These are phyloP conservation scores for Acanthamoeba triangularis DNA, from an alignment of 208 protist species.

Conservation along the genomic window DNA sequence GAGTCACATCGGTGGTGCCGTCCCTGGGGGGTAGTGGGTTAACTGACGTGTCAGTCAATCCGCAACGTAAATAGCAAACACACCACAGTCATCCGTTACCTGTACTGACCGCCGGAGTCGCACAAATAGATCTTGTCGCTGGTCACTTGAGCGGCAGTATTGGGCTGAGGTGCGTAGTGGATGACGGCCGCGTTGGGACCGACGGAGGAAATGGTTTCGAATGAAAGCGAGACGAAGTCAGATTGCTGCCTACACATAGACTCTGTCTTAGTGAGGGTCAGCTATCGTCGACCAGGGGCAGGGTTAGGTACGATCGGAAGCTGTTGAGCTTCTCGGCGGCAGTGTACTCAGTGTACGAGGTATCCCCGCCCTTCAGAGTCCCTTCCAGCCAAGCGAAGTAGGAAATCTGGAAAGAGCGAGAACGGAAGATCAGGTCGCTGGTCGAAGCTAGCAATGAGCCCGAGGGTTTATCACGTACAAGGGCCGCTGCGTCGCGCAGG, in stretches of 20 bases:
- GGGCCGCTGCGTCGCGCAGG: conserved; percentile 95
- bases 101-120: conserved; percentile 97
- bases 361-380: conserved; percentile 46
- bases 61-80: background rate
- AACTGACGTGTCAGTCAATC: background rate
- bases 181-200: conserved; percentile 97
- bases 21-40: conserved; percentile 65
- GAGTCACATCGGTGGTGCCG: conserved; percentile 98
- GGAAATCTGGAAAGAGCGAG: background rate
- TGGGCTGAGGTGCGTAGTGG: conserved; percentile 94
- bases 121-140: conserved; percentile 95
- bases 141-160: conserved; percentile 88
- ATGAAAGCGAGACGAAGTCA: conserved; percentile 95
- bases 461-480: conserved; percentile 87
- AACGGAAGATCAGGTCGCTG: background rate
- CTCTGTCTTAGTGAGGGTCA: background rate
- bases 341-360: conserved; percentile 93
- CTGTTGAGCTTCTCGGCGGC: conserved; percentile 92
- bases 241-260: conserved; percentile 56
- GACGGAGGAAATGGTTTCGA: conserved; percentile 95
- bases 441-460: no score
- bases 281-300: conserved; percentile 78
- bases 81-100: background rate
- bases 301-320: conserved; percentile 86
- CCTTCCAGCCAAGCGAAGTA: conserved; percentile 94